Conservation (phyloP, 148 eudicot species). For the Tetragonia tetragonoides region DNA sequence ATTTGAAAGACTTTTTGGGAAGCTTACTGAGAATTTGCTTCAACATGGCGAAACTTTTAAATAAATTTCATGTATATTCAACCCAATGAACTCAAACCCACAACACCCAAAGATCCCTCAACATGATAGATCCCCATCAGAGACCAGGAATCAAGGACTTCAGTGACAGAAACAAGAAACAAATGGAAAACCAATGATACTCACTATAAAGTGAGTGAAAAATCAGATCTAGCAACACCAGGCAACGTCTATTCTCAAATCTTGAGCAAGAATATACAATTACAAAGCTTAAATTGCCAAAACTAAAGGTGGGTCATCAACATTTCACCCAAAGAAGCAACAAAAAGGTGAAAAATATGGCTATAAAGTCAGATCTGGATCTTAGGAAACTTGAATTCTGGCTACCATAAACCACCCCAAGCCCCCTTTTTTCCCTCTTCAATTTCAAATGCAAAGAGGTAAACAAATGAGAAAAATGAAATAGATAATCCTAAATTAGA, state of each 20-base stretch:
- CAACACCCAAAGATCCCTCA: slow-evolving; percentile 18
- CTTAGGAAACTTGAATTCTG: slow-evolving; percentile 23
- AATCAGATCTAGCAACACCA: slow-evolving; percentile 18
- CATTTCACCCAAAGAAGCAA: slow-evolving; percentile 18
- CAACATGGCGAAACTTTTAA: slow-evolving; percentile 49
- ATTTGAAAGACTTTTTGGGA: slow-evolving; percentile 65
- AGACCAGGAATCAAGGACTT: slow-evolving; percentile 13
- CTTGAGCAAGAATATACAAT: slow-evolving; percentile 17
- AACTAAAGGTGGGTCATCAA: slow-evolving; percentile 11
- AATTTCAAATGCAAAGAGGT: neutral
- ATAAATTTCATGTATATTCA: slow-evolving; percentile 17
- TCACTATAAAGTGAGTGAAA: slow-evolving; percentile 3
- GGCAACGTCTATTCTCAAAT: slow-evolving; percentile 2
- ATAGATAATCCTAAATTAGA: neutral
- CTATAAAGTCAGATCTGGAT: slow-evolving; percentile 34
- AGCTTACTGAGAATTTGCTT: slow-evolving; percentile 75
- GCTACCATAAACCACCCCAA: slow-evolving; percentile 3
- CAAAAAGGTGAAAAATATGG: slow-evolving; percentile 11
- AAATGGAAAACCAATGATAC: neutral
- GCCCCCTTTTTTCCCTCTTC: slow-evolving; percentile 11
- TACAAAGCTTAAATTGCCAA: slow-evolving; percentile 9
- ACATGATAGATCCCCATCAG: slow-evolving; percentile 28
- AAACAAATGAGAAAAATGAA: neutral
- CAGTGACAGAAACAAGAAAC: neutral
- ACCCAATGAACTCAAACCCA: slow-evolving; percentile 17